Evolutionary conservation across 2,329 filamentous ascomycete genomes (phyloP).

Genomic region (Elsinoe necatrix): DNA sequence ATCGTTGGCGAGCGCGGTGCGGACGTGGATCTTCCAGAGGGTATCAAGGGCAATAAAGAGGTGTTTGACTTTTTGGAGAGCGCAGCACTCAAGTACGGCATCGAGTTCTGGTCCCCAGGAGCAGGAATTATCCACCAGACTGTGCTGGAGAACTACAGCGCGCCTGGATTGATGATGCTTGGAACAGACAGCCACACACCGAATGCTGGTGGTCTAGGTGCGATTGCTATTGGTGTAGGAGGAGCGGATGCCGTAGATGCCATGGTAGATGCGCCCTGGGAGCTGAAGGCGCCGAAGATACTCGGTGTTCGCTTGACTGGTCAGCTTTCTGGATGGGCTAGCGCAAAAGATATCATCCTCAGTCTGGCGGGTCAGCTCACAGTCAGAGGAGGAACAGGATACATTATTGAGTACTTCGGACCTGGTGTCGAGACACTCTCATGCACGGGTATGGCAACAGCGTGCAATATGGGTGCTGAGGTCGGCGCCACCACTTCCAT

Average conservation of each 20-base stretch:
- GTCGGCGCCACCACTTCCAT: constrained; percentile 92
- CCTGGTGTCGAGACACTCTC: constrained; percentile 82
- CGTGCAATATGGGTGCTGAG: constrained; percentile 84
- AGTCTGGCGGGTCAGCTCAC: constrained; percentile 82
- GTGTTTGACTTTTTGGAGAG: constrained; percentile 97
- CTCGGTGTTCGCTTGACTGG: constrained; percentile 96
- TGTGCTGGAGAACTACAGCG: constrained; percentile 92
- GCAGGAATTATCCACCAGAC: constrained; percentile 97
- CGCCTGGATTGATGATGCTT: constrained; percentile 97
- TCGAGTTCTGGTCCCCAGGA: constrained; percentile 91
- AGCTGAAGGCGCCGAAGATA: constrained; percentile 93
- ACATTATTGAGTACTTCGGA: constrained; percentile 88
- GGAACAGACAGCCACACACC: constrained; percentile 96
- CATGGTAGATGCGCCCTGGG: constrained; percentile 95
- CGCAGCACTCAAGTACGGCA: constrained; percentile 80
- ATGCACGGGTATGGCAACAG: constrained; percentile 86
- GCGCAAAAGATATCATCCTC: constrained; percentile 93
- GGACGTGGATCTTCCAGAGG: constrained; percentile 71
- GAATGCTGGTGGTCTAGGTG: constrained; percentile 95
- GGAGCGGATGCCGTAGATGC: constrained; percentile 98
- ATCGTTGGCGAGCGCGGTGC: constrained; percentile 92
- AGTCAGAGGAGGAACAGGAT: constrained; percentile 83
- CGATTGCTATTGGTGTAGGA: constrained; percentile 91
- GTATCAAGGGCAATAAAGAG: constrained; percentile 87
- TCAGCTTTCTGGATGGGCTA: constrained; percentile 77